Conservation (phyloP, 345 rosid species). For the Pistacia vera region DNA sequence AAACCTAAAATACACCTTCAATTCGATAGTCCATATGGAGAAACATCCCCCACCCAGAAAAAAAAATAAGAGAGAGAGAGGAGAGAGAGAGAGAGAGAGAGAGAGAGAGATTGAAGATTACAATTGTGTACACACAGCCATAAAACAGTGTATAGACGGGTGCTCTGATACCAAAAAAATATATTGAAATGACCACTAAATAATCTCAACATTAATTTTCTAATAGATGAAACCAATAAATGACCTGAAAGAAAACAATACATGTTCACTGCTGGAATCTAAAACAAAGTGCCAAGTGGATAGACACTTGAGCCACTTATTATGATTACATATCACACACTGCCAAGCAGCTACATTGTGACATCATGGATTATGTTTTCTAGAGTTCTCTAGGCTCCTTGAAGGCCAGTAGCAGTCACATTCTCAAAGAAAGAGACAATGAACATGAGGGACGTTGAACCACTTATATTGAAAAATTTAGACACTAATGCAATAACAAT, state of each 20-base stretch:
- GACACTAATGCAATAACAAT: not conserved
- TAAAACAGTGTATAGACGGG: not conserved
- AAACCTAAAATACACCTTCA: not conserved
- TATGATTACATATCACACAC: too few species aligned
- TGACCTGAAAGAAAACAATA: not conserved
- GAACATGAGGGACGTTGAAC: not conserved
- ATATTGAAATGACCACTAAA: conserved; percentile 3
- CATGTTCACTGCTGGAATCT: not conserved
- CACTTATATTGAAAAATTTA: not conserved
- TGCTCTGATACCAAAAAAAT: not conserved
- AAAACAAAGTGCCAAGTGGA: not conserved
- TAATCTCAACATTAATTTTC: not conserved
- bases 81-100: not conserved
- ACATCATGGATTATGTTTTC: not conserved
- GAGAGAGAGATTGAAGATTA: too few species aligned
- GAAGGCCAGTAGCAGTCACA: not conserved
- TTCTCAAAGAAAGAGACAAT: not conserved
- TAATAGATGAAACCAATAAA: not conserved
- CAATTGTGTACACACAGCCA: too few species aligned
- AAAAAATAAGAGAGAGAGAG: conserved; percentile 1
- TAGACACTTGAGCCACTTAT: not conserved
- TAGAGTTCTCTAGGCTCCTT: not conserved
- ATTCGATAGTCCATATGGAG: not conserved
- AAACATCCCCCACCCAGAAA: not conserved
- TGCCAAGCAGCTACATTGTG: not conserved